phyloP scores from a whole-genome alignment of 257 asterid genomes.

The Solanum clarkiae region DNA sequence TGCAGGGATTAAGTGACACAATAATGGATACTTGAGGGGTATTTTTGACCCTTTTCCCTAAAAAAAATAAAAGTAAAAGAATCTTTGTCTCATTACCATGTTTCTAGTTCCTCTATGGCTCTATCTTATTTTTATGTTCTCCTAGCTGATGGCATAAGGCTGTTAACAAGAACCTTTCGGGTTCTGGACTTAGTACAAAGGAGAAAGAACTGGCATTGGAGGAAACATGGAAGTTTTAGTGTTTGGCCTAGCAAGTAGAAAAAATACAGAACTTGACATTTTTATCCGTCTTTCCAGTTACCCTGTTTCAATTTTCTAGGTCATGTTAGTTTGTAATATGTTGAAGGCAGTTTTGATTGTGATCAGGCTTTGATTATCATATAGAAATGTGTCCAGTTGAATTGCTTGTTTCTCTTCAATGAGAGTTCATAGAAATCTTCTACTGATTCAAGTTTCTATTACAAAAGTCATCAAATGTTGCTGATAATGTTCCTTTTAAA shows the following conservation, averaged over 20 bases:
- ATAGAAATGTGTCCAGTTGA: background rate
- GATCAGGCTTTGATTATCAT: background rate
- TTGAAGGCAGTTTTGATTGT: background rate
- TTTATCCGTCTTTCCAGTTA: background rate
- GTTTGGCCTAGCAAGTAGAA: background rate
- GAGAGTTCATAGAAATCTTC: background rate
- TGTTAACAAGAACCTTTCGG: background rate
- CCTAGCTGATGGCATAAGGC: background rate
- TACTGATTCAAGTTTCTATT: background rate
- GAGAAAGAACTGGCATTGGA: background rate
- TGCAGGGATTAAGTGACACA: no score
- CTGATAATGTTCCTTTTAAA: background rate
- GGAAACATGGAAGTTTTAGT: background rate
- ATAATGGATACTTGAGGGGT: no score
- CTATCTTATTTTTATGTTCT: background rate
- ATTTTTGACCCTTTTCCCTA: no score
- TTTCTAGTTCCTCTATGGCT: background rate
- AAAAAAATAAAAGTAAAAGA: background rate
- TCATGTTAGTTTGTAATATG: background rate
- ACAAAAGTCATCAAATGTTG: background rate
- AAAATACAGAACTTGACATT: background rate
- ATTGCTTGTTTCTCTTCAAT: background rate
- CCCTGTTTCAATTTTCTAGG: background rate
- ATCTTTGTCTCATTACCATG: background rate
- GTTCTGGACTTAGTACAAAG: background rate